A percentile compares a stretch with the other conserved stretches of the same genome.
Evolutionary conservation across 805 yeast genomes (phyloP).

Genomic region (Metschnikowia matae): DNA sequence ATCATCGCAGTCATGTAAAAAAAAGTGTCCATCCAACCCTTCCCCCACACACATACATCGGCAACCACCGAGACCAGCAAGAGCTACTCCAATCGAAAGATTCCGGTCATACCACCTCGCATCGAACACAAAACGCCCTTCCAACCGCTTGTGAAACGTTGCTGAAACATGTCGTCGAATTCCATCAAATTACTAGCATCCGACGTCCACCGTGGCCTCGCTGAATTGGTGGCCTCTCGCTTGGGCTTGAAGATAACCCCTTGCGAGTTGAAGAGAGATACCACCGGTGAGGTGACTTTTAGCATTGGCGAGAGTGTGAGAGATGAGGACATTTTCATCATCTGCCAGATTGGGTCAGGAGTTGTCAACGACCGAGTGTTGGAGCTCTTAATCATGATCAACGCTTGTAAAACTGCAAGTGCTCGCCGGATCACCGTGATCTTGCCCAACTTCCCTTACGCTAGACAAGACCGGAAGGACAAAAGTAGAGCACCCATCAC

Average conservation of each 20-base stretch:
- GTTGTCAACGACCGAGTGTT: conserved; percentile 68
- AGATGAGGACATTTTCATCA: conserved; percentile 78
- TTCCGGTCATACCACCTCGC: background rate
- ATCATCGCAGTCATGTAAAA: conserved; percentile 5
- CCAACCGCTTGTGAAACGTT: background rate
- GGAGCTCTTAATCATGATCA: conserved; percentile 73
- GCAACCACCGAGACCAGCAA: background rate
- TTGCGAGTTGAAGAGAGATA: conserved; percentile 59
- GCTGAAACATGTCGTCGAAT: conserved; percentile 59
- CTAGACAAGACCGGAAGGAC: conserved; percentile 86
- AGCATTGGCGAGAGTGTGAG: conserved; percentile 78
- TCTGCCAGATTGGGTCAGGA: conserved; percentile 77
- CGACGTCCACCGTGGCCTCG: conserved; percentile 64
- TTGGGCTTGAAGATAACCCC: conserved; percentile 60
- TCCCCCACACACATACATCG: conserved; percentile 1
- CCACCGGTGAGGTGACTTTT: conserved; percentile 71
- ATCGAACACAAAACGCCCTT: background rate
- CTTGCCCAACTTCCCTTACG: conserved; percentile 79
- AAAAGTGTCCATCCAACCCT: background rate
- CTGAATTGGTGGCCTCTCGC: conserved; percentile 62
- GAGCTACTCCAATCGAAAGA: background rate
- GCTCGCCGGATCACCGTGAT: conserved; percentile 82
- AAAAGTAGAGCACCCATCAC: conserved; percentile 83
- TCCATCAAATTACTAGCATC: conserved; percentile 66
- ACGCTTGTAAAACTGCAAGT: conserved; percentile 78